These are phyloP conservation scores for Citrullus amarus DNA, from an alignment of 306 rosid genomes.

Conservation along the genomic window DNA sequence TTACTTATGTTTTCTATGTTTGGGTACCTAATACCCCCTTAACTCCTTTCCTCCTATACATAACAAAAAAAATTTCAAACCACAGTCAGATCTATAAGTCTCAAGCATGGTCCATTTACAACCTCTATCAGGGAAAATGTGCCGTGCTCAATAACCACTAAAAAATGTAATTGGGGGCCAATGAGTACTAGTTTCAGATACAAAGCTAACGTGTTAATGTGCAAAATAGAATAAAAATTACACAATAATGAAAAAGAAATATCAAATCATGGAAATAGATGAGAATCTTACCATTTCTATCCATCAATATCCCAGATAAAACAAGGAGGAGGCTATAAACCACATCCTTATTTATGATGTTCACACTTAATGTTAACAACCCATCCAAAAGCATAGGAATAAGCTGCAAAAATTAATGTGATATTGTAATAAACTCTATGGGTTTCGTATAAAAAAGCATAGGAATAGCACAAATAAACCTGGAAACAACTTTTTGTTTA, in stretches of 20 bases:
- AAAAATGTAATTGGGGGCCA: neutral
- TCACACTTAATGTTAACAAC: slow-evolving; percentile 47
- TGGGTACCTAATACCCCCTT: neutral
- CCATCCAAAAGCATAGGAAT: slow-evolving; percentile 65
- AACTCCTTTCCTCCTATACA: neutral
- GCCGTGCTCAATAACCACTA: neutral
- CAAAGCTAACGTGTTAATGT: neutral
- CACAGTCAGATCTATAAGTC: neutral
- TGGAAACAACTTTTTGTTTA: neutral
- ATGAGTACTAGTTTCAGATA: neutral
- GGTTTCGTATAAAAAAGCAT: neutral
- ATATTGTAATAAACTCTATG: neutral
- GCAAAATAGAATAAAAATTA: neutral
- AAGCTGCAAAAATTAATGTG: slow-evolving; percentile 47
- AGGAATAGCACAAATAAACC: neutral
- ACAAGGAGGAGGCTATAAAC: slow-evolving; percentile 71
- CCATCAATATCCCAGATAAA: slow-evolving; percentile 76
- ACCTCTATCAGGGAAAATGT: neutral
- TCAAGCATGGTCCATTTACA: neutral
- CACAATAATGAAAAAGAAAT: neutral
- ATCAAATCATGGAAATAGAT: neutral
- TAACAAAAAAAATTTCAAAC: neutral
- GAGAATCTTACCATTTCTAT: slow-evolving; percentile 50
- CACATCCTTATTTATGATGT: slow-evolving; percentile 48
- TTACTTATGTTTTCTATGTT: too few relatives aligned